Base-by-base conservation (phyloP, 306 rosid genomes). In the Herpetospermum pedunculosum region DNA sequence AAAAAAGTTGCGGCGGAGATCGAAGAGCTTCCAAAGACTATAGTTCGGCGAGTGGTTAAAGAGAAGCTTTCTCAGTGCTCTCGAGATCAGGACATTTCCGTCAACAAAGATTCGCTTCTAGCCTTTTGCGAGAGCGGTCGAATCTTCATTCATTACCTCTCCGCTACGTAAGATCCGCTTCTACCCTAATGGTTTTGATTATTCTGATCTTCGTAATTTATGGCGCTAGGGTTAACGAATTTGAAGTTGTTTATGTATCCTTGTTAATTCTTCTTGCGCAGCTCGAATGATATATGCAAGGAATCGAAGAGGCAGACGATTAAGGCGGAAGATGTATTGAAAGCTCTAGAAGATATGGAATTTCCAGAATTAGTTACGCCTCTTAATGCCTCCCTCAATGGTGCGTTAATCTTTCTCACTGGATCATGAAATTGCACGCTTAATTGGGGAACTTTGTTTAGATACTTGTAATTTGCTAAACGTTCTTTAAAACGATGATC, bases 31-130 rank as follows among this genome's bases (percentile, higher is more conserved):
- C 99, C 99, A 2, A 87, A 76, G 84, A 21, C 96, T 54, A 89
- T 91, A 57, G 99, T 91, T 75, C 92, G 96, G 68, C 92, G 99
- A 3, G 92, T 94, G 75, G 96, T 94, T 83, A 94, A 94, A 84
- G 92, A 94, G 47, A 88, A 86, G 87, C 90, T 94, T 1, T 83
- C 86, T 3, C 84, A 84, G 26, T 91, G 94, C 83, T 82, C 93
- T 68, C 79, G 62, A 0, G 91, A 86, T 43, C 88, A 81, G 43
- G 99, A 91, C 80, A 81, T 94, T 15, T 43, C 78, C 50, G 32
- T 94, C 53, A 84, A 87, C 86, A 91, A 85, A 67, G 97, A 91
- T 53, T 79, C 96, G 21, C 90, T 94, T 76, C 83, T 82, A 6
- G 96, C 99, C 23, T 89, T 91, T 88, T 85, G 91, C 28, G 97